phyloP scores from a whole-genome alignment of 176 grass and related monocot species.

The Bothriochloa decipiens region DNA sequence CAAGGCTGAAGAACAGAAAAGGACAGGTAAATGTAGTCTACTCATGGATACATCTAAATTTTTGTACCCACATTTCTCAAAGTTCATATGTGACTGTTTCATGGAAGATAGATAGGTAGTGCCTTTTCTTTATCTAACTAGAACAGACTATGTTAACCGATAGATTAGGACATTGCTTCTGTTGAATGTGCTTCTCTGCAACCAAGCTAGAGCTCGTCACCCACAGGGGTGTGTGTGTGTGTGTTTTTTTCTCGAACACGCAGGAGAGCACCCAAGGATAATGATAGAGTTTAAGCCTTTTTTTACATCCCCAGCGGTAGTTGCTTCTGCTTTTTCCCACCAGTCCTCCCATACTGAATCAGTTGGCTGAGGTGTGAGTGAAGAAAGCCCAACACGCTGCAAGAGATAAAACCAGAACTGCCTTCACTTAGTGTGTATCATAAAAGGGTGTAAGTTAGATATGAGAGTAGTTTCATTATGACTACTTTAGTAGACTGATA shows the following conservation, averaged over 20 bases:
- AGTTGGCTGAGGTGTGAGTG: no score
- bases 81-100: not conserved
- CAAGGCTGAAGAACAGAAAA: not conserved
- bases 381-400: no score
- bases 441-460: not conserved
- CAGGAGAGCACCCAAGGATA: no score
- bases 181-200: not conserved
- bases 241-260: not conserved
- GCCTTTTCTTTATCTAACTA: not conserved
- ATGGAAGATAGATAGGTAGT: not conserved
- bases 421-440: not conserved
- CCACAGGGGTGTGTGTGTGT: no score
- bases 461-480: not conserved
- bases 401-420: no score
- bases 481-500: not conserved
- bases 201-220: not conserved
- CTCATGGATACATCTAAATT: not conserved
- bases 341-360: no score
- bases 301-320: no score
- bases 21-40: constrained; percentile 22
- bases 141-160: not conserved
- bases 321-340: no score
- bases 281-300: no score
- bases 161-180: not conserved
- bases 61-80: not conserved